These are phyloP conservation scores for Chalara sp. DNA, from an alignment of 2,329 filamentous ascomycete genomes.

Conservation along the genomic window DNA sequence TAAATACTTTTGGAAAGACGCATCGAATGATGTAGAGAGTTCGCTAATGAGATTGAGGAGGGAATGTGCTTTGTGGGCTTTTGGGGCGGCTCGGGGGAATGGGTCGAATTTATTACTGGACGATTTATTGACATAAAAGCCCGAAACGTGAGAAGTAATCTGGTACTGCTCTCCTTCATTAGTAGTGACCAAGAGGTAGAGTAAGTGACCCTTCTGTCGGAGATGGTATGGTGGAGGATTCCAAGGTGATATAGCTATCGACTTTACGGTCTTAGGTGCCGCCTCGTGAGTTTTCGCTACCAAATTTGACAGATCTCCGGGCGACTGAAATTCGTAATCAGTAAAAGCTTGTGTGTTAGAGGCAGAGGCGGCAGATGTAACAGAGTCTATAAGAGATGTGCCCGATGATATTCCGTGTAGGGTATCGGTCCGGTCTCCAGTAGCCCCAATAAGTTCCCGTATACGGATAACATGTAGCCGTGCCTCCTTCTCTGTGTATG, in stretches of 20 bases:
- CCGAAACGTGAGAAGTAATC: slow-evolving; percentile 87
- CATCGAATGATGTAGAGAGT: slow-evolving; percentile 76
- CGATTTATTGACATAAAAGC: slow-evolving; percentile 96
- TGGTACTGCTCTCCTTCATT: slow-evolving; percentile 94
- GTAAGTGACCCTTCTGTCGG: slow-evolving; percentile 82
- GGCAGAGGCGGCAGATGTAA: slow-evolving; percentile 36
- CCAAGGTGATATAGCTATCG: slow-evolving; percentile 84
- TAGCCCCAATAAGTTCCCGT: slow-evolving; percentile 86
- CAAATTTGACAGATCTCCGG: slow-evolving; percentile 62
- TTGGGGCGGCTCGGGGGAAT: slow-evolving; percentile 69
- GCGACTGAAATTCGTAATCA: slow-evolving; percentile 70
- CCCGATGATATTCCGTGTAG: slow-evolving; percentile 83
- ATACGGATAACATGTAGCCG: slow-evolving; percentile 89
- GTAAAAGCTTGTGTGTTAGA: slow-evolving; percentile 39
- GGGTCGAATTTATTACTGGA: slow-evolving; percentile 95
- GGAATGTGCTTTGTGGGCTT: slow-evolving; percentile 76
- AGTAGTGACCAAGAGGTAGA: slow-evolving; percentile 84
- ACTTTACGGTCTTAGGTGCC: slow-evolving; percentile 85
- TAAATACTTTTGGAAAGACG: slow-evolving; percentile 70
- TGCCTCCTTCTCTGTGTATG: slow-evolving; percentile 97
- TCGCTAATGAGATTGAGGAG: slow-evolving; percentile 71
- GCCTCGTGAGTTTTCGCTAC: slow-evolving; percentile 60
- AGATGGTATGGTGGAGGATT: slow-evolving; percentile 92
- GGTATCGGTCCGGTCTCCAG: slow-evolving; percentile 80
- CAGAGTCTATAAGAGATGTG: slow-evolving; percentile 76